These are phyloP conservation scores for Cladosporium sp. DNA, from an alignment of 2,329 filamentous ascomycete genomes.

Conservation along the genomic window DNA sequence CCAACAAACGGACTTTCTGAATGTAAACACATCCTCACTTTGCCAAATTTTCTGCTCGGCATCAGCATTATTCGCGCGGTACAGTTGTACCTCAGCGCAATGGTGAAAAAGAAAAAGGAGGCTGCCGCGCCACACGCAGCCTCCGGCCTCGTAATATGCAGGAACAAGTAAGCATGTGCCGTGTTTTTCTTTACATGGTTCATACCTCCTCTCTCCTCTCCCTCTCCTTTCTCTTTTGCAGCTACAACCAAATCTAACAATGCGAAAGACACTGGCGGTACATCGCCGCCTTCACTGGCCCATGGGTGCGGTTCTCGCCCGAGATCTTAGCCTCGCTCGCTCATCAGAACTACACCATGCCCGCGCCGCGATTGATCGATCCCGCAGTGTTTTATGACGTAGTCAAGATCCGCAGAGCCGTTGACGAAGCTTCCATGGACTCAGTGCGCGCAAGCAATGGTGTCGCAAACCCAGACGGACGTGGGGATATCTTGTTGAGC, in stretches of 20 bases:
- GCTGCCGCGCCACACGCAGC: slow-evolving; percentile 27
- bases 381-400: slow-evolving; percentile 77
- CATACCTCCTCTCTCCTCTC: background rate
- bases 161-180: slow-evolving; percentile 57
- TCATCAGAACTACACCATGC: slow-evolving; percentile 71
- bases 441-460: slow-evolving; percentile 72
- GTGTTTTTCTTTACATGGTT: slow-evolving; percentile 7
- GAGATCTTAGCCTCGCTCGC: slow-evolving; percentile 75
- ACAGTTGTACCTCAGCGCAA: slow-evolving; percentile 6
- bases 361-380: slow-evolving; percentile 69
- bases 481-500: slow-evolving; percentile 58
- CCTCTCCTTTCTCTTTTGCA: background rate
- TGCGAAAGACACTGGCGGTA: slow-evolving; percentile 69
- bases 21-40: no score
- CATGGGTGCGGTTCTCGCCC: slow-evolving; percentile 73
- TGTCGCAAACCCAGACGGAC: slow-evolving; percentile 52
- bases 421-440: slow-evolving; percentile 73
- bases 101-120: slow-evolving; percentile 30
- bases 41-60: no score
- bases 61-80: no score
- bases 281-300: slow-evolving; percentile 76
- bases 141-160: slow-evolving; percentile 55
- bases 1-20: no score
- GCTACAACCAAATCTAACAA: slow-evolving; percentile 3
- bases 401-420: slow-evolving; percentile 70